Conservation (phyloP, 2,329 filamentous ascomycete species). For the Ilyonectria robusta region DNA sequence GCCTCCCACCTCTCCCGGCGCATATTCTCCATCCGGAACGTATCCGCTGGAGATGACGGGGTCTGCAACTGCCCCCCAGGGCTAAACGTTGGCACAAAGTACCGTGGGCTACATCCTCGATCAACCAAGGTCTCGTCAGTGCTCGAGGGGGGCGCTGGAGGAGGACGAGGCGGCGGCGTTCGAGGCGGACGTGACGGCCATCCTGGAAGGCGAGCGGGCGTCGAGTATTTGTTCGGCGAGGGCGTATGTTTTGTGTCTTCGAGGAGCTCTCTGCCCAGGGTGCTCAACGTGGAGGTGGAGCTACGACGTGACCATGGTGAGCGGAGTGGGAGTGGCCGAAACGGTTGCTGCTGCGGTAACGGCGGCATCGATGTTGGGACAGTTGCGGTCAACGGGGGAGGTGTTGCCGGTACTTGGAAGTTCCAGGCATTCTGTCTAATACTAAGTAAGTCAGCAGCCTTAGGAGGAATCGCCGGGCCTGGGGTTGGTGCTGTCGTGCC, state of each 20-base stretch:
- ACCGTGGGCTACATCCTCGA: conserved; percentile 27
- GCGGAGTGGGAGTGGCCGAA: not conserved
- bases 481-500: conserved; percentile 4
- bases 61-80: conserved; percentile 32
- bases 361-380: not conserved
- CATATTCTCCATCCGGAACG: conserved; percentile 22
- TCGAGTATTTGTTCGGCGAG: conserved; percentile 22
- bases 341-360: not conserved
- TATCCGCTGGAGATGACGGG: conserved; percentile 32
- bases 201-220: not conserved
- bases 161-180: conserved; percentile 11
- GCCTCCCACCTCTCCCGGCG: conserved; percentile 31
- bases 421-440: conserved; percentile 10
- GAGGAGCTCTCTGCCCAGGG: conserved; percentile 39
- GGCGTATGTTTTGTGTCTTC: conserved; percentile 40
- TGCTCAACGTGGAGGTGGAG: conserved; percentile 43
- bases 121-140: conserved; percentile 12
- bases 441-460: conserved; percentile 37
- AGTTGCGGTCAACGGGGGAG: not conserved
- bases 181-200: conserved; percentile 4
- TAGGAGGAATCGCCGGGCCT: conserved; percentile 26
- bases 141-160: conserved; percentile 7
- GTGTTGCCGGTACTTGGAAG: not conserved
- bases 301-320: not conserved
- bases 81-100: conserved; percentile 41